A percentile compares a stretch with the other conserved stretches of the same genome.
Conservation (phyloP, 306 rosid genomes). For the Rosa chinensis region DNA sequence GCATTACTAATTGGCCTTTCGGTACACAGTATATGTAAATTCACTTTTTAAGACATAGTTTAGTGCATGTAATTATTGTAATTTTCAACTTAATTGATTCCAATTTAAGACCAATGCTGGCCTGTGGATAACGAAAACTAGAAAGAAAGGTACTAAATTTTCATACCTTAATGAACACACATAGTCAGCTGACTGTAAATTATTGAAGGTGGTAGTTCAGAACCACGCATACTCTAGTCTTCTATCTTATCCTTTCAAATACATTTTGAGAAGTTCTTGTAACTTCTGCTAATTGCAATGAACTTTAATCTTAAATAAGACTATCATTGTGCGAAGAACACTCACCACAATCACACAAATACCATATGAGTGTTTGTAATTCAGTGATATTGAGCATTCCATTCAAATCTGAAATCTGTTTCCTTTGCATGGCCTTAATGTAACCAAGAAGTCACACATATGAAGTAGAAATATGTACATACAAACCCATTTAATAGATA, state of each 20-base stretch:
- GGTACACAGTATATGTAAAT: not conserved
- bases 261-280: not conserved
- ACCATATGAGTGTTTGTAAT: not conserved
- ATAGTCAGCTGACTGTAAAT: too few species aligned
- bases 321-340: too few species aligned
- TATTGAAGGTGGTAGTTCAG: not conserved
- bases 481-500: too few species aligned
- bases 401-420: too few species aligned
- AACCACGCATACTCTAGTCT: not conserved
- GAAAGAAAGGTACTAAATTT: not conserved
- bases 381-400: not conserved
- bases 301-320: too few species aligned
- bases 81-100: not conserved
- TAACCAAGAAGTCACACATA: too few species aligned
- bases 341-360: too few species aligned
- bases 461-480: too few species aligned
- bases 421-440: too few species aligned
- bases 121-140: constrained; percentile 10
- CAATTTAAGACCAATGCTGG: not conserved
- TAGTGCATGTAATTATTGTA: constrained; percentile 1
- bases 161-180: not conserved
- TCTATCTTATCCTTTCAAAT: not conserved
- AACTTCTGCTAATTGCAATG: too few species aligned
- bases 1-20: constrained; percentile 14
- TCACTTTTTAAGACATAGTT: not conserved